These are phyloP conservation scores for Dioscorea dumetorum DNA, from an alignment of 106 monocot genomes.

Conservation along the genomic window DNA sequence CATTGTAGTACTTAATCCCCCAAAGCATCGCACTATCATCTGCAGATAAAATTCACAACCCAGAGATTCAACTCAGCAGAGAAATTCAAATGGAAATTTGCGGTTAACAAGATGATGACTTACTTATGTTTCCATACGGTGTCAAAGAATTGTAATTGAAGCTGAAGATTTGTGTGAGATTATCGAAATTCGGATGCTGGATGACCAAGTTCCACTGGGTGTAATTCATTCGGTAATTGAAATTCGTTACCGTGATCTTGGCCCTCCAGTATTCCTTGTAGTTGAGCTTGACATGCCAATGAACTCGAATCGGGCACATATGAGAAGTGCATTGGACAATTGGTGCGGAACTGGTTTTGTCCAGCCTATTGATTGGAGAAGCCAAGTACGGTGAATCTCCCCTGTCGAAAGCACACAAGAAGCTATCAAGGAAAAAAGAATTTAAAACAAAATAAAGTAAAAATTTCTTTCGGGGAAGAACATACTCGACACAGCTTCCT, in stretches of 20 bases:
- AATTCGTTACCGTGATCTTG: conserved; percentile 52
- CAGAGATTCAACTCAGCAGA: background rate
- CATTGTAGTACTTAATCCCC: conserved; percentile 66
- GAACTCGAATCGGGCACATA: conserved; percentile 56
- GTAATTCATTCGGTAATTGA: conserved; percentile 62
- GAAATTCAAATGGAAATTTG: background rate
- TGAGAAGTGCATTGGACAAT: conserved; percentile 53
- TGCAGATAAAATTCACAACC: conserved; percentile 8
- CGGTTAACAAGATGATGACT: conserved; percentile 4
- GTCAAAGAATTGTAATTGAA: conserved; percentile 55
- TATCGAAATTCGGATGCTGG: conserved; percentile 65
- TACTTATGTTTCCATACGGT: conserved; percentile 47
- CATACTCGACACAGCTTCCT: conserved; percentile 89
- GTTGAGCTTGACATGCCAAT: conserved; percentile 58
- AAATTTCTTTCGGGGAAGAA: background rate
- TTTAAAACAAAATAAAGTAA: background rate
- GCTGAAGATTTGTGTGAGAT: conserved; percentile 42
- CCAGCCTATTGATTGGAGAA: conserved; percentile 27
- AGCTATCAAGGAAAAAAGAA: background rate
- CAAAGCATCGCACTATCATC: conserved; percentile 69
- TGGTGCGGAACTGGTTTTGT: conserved; percentile 22
- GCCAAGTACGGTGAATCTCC: conserved; percentile 43
- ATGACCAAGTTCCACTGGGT: conserved; percentile 49
- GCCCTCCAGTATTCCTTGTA: conserved; percentile 62
- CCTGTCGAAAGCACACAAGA: conserved; percentile 17